Base-by-base conservation (phyloP, 2,329 filamentous ascomycete genomes). In the Boeremia lycopersici region DNA sequence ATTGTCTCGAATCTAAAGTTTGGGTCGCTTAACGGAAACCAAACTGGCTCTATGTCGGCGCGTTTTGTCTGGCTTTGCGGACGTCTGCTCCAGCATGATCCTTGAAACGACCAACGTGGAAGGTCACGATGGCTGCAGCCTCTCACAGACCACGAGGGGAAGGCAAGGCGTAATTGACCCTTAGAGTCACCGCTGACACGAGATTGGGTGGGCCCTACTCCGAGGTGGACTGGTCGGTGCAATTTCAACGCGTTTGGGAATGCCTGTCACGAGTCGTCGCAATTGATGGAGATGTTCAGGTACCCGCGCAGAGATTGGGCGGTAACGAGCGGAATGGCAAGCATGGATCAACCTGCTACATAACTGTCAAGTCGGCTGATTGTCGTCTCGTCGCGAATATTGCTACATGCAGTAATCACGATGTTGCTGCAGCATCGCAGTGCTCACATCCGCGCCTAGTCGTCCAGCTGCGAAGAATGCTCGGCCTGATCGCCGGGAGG, bases 1-100 rank as follows among this genome's bases (percentile, higher is more conserved):
- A 34, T 53, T 47, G 28, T 15, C 31, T 41, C 41, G 33, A 42
- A 6, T n/a, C 13, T 28, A 43, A 38, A 55, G 36, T 57, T 47
- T 60, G 61, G 61, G 48, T 57, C 51, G 51, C 59, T 62, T 46
- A 51, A 54, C 59, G 57, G 57, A 50, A 56, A 39, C 56, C 58
- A 60, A 53, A 39, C 12, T 54, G 39, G 51, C 23, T 39, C 29
- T 13, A 30, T 43, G 29, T 51, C 48, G 26, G 51, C 43, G 43
- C 29, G 55, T 48, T 51, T 56, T 47, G 48, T 39, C 29, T 33
- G 40, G 25, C 48, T 35, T 59, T 40, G 51, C 44, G 25, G 11
- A 26, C 13, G 13, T 33, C 12, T 4, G 28, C 26, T 17, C 56
- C 25, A n/a, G 56, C 51, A 56, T 59, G 30, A 59, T 62, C 56